Evolutionary conservation across 345 rosid genomes (phyloP), one percentile per base, ranked within the genome.

Genomic region (Viola odorata): DNA sequence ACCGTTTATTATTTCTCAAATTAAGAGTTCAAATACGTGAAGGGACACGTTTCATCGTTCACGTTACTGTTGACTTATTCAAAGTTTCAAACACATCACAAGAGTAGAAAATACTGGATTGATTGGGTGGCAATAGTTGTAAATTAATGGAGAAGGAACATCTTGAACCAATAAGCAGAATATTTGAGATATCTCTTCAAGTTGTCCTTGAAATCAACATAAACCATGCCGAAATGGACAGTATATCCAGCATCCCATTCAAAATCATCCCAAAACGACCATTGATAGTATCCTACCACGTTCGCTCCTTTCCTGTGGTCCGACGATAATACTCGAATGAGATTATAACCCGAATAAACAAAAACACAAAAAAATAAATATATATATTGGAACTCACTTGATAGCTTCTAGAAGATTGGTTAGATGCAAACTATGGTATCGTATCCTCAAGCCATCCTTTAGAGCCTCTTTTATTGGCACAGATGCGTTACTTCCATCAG

Each of bases 211-310:
- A 52, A 82, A 61, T 89, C 87, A 1, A 84, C 78, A 12, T 76
- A 89, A 62, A 57, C 67, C 38, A 84, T 67, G 5, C 90, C 92
- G 15, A 74, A 84, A 45, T 84, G 75, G 36, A 65, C 63, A 0
- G 83, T 81, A 57, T 76, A 88, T 41, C 96, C 90, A 3, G 62
- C 63, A 57, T 47, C 48, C 91, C 91, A 85, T 51, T 82, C 87
- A 2, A 84, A 86, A 67, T 85, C 76, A 61, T 84, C 90, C 5
- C 82, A 41, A 53, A 88, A 78, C 15, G 84, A 70, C 95, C 91
- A 88, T 45, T 61, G 67, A 6, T 63, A 80, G 57, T 85, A 88
- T 17, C 82, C 84, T 65, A 69, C 80, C 45, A 85, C 84, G n/a
- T 81, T 65, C 0, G 68, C 82, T 57, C 86, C 86, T 7, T 77